phyloP scores from a whole-genome alignment of 2,329 filamentous ascomycete species.

The Coniochaeta hoffmannii region DNA sequence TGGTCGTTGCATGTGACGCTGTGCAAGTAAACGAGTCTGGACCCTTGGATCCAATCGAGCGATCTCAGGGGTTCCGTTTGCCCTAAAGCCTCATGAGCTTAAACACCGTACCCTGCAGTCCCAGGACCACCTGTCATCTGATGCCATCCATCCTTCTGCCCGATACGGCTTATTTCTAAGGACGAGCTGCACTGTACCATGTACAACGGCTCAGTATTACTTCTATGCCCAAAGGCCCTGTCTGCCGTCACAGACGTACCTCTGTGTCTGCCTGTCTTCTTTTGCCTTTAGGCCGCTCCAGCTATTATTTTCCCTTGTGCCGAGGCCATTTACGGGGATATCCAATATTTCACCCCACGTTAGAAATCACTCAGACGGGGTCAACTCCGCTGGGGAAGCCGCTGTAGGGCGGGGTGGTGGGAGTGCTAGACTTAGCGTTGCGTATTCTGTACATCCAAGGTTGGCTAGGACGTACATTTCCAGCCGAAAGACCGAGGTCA shows the following conservation, averaged over 20 bases:
- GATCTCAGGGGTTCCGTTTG: constrained; percentile 5
- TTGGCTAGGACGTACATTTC: neutral
- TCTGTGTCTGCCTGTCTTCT: neutral
- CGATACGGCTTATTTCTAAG: neutral
- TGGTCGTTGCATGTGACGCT: neutral
- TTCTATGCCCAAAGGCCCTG: too few species aligned
- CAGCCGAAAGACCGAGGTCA: neutral
- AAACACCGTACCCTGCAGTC: neutral
- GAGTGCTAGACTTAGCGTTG: neutral
- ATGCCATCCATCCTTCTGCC: constrained; percentile 5
- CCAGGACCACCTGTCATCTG: neutral
- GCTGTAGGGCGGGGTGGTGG: neutral
- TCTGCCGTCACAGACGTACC: neutral
- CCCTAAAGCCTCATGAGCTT: constrained; percentile 9
- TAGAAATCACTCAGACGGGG: neutral
- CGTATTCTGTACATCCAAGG: neutral
- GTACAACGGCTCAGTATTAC: too few species aligned
- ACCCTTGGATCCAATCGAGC: neutral
- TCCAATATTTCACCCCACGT: constrained; percentile 5
- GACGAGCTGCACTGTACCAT: neutral
- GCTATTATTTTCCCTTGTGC: constrained; percentile 7
- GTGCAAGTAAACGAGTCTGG: too few species aligned
- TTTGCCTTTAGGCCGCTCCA: neutral
- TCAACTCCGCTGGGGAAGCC: neutral
- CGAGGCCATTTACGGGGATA: constrained; percentile 7